These are phyloP conservation scores for Glycyrrhiza uralensis DNA, from an alignment of 306 rosid species.

Conservation along the genomic window DNA sequence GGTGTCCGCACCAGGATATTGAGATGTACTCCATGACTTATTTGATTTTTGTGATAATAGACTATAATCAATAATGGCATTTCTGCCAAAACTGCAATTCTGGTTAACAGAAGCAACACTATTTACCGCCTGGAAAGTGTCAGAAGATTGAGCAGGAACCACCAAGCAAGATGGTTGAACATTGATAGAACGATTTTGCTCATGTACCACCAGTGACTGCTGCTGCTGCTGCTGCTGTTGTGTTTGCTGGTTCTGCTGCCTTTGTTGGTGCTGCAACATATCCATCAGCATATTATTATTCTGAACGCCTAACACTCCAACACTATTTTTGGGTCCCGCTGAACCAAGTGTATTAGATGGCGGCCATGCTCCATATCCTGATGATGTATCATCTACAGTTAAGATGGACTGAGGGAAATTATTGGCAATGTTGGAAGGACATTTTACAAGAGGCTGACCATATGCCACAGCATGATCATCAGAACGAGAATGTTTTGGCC, in stretches of 20 bases:
- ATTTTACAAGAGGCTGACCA: constrained; percentile 33
- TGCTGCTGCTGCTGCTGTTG: not conserved
- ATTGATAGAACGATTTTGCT: constrained; percentile 40
- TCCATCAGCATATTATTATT: constrained; percentile 9
- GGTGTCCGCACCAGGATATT: constrained; percentile 34
- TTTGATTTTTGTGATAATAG: constrained; percentile 43
- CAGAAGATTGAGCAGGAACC: constrained; percentile 41
- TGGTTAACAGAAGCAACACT: constrained; percentile 6
- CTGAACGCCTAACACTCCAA: constrained; percentile 33
- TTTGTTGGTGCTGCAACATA: constrained; percentile 24
- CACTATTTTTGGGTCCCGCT: constrained; percentile 25
- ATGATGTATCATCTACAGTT: constrained; percentile 39
- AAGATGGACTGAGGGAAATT: constrained; percentile 42
- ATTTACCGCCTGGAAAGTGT: constrained; percentile 24
- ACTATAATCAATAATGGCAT: constrained; percentile 45
- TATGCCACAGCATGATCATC: constrained; percentile 51
- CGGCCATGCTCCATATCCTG: constrained; percentile 52
- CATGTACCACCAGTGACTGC: constrained; percentile 18
- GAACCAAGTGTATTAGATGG: constrained; percentile 32
- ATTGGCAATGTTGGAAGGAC: constrained; percentile 38
- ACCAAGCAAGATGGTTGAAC: constrained; percentile 35
- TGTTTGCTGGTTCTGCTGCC: constrained; percentile 11
- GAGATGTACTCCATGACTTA: constrained; percentile 34
- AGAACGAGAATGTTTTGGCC: constrained; percentile 37
- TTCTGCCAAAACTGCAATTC: constrained; percentile 37